phyloP scores from a whole-genome alignment of 208 protist species.

The Trypanosoma lewisi region DNA sequence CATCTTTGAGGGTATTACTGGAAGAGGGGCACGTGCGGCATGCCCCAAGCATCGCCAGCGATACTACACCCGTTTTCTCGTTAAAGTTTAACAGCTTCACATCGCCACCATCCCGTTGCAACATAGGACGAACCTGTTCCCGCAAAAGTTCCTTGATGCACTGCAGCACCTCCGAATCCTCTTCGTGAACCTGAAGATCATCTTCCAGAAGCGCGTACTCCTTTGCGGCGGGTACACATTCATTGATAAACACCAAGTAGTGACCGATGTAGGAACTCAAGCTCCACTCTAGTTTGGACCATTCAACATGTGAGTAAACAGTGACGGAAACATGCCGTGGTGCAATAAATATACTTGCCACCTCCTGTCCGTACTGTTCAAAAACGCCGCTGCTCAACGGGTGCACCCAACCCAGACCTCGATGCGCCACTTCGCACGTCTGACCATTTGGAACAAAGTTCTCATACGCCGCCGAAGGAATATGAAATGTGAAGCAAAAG shows the following conservation, averaged over 20 bases:
- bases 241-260: constrained; percentile 78
- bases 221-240: constrained; percentile 59
- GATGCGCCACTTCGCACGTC: constrained; percentile 84
- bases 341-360: constrained; percentile 80
- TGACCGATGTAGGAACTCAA: constrained; percentile 87
- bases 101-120: constrained; percentile 92
- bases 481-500: constrained; percentile 67
- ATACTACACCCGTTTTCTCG: constrained; percentile 84
- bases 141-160: constrained; percentile 94
- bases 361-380: constrained; percentile 85
- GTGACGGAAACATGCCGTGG: constrained; percentile 77
- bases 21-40: constrained; percentile 90
- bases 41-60: constrained; percentile 88
- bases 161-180: constrained; percentile 88
- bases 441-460: constrained; percentile 80
- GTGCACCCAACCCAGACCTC: constrained; percentile 81
- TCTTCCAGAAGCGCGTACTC: constrained; percentile 85
- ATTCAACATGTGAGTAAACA: constrained; percentile 72
- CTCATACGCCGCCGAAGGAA: constrained; percentile 68
- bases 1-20: constrained; percentile 86
- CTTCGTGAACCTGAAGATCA: constrained; percentile 61
- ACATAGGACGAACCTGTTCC: constrained; percentile 89
- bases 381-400: constrained; percentile 83
- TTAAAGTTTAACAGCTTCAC: constrained; percentile 88
- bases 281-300: constrained; percentile 75